Base-by-base conservation (phyloP, 2,329 filamentous ascomycete species). In the Fusarium coffeatum region DNA sequence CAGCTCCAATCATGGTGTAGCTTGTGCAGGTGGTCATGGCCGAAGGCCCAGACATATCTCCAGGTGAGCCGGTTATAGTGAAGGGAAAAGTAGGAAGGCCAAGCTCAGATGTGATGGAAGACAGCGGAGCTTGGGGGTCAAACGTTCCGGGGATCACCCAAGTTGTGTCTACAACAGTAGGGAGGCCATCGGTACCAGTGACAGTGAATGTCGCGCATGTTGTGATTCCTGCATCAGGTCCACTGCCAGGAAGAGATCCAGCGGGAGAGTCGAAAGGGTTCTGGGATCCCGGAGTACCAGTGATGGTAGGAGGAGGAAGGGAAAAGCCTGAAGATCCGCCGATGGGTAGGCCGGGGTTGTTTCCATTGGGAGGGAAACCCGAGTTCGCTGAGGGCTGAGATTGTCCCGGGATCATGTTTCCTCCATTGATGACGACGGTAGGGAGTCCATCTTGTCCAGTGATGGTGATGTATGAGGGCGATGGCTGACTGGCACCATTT, bases 121-220 rank as follows among this genome's bases (percentile, higher is more conserved):
- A 68, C 15, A 74, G 58, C 3, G 68, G 48, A 12, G 53, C 59
- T 16, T 69, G 60, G 3, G 68, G 68, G 12, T 54, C 28, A 9
- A 59, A 55, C 20, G 64, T 49, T 6, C 51, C 45, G 22, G 73
- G 59, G 16, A 76, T 62, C 22, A 80, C 70, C 72, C 78, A 75
- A 18, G 76, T 78, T 11, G 79, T 80, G 41, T 80, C 76, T 22
- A 81, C 62, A 13, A 79, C 71, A 12, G 79, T 81, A 13, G 77
- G 75, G 40, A 73, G 63, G 8, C 78, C 79, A 63, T 80, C 72
- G n/a, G 75, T 40, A 5, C 79, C 79, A 41, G 75, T 69, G 45
- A 79, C 65, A 16, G 78, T 80, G 46, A 77, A 65, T 22, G 69
- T 76, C 12, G 72, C 69, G 23, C 70, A 74, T 1, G 68, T 76